phyloP scores from a whole-genome alignment of 306 rosid species.

The Quercus gilva region DNA sequence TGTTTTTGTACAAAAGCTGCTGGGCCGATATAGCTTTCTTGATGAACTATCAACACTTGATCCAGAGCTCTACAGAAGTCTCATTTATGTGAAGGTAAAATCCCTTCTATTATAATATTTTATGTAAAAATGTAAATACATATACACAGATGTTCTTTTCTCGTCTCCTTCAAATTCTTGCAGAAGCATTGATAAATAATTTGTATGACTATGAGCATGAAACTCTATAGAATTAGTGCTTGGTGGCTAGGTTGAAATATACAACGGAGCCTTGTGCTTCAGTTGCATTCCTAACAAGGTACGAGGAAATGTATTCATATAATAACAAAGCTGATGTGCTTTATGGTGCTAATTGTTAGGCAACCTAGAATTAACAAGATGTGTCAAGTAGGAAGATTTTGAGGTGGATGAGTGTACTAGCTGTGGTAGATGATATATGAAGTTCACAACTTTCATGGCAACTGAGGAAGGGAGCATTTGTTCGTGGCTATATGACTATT shows the following conservation, averaged over 20 bases:
- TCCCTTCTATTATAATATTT: neutral
- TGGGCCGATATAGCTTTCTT: constrained; percentile 95
- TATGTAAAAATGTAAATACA: neutral
- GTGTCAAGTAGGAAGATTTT: neutral
- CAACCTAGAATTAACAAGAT: neutral
- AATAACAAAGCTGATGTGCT: neutral
- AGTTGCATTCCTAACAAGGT: neutral
- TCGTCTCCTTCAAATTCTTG: constrained; percentile 15
- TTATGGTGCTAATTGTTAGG: neutral
- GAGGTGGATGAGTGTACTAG: constrained; percentile 7
- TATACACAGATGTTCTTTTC: constrained; percentile 13
- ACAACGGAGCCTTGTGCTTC: neutral
- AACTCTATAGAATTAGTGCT: constrained; percentile 3
- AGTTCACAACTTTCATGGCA: constrained; percentile 4
- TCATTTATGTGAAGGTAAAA: constrained; percentile 94
- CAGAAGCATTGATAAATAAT: constrained; percentile 10
- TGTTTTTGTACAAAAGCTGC: constrained; percentile 85
- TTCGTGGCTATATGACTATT: neutral
- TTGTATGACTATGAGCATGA: constrained; percentile 14
- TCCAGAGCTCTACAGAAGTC: constrained; percentile 86
- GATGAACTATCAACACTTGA: constrained; percentile 97
- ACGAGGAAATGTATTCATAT: neutral
- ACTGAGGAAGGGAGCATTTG: neutral
- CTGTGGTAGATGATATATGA: neutral
- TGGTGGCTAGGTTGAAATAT: constrained; percentile 2